phyloP scores from a whole-genome alignment of 176 grass and related monocot species.

The Tillandsia leiboldiana region DNA sequence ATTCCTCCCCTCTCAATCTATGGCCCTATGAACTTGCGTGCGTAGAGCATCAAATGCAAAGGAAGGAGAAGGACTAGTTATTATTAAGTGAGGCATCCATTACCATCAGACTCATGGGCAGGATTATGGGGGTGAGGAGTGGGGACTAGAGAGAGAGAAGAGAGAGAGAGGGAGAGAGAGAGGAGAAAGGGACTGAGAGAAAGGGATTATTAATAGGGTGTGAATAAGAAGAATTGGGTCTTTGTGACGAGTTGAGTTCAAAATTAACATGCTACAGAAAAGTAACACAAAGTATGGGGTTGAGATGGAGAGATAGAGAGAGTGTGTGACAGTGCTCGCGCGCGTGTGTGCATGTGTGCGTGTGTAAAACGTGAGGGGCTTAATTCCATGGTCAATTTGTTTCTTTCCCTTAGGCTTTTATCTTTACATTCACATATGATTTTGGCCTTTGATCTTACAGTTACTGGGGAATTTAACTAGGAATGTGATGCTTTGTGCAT shows the following conservation, averaged over 20 bases:
- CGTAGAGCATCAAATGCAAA: slow-evolving; percentile 31
- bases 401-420: background rate
- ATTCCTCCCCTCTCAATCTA: slow-evolving; percentile 12
- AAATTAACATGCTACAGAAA: slow-evolving; percentile 25
- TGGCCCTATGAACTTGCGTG: slow-evolving; percentile 9
- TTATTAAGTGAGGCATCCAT: slow-evolving; percentile 27
- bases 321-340: background rate
- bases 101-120: slow-evolving; percentile 33
- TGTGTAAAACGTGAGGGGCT: background rate
- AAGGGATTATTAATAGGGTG: slow-evolving; percentile 30
- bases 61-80: slow-evolving; percentile 20
- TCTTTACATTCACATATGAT: slow-evolving; percentile 11
- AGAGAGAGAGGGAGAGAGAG: slow-evolving; percentile 14
- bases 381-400: slow-evolving; percentile 21
- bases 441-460: slow-evolving; percentile 12
- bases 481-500: slow-evolving; percentile 8
- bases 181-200: slow-evolving; percentile 5
- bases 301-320: background rate
- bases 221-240: slow-evolving; percentile 24
- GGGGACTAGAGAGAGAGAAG: slow-evolving; percentile 27
- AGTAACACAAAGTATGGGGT: slow-evolving; percentile 9
- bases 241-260: slow-evolving; percentile 25
- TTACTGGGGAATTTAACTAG: background rate
- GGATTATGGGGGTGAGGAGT: slow-evolving; percentile 28
- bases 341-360: background rate